phyloP scores from a whole-genome alignment of 176 grass and related monocot genomes.

The Aegilops bicornis region DNA sequence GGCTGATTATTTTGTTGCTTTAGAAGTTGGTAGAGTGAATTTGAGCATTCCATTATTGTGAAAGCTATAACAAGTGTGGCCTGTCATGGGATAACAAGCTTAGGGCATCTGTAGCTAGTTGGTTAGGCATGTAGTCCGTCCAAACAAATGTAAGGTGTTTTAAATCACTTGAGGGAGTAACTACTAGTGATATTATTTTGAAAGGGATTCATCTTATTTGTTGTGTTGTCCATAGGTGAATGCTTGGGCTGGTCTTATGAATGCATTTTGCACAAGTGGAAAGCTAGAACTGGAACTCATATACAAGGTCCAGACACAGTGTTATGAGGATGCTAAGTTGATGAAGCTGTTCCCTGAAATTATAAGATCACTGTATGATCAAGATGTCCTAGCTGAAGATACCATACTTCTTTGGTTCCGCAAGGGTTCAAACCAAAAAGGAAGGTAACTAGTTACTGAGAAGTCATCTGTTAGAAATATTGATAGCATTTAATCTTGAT shows the following conservation, averaged over 20 bases:
- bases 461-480: not conserved
- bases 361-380: constrained; percentile 86
- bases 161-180: not conserved
- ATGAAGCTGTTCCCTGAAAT: constrained; percentile 99
- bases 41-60: no score
- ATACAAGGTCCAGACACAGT: constrained; percentile 92
- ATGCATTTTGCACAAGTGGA: constrained; percentile 85
- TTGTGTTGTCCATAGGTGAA: constrained; percentile 56
- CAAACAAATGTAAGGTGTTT: no score
- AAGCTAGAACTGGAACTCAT: constrained; percentile 90
- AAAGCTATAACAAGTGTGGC: not conserved
- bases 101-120: not conserved
- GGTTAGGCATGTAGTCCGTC: not conserved
- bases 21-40: no score
- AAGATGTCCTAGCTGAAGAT: constrained; percentile 96
- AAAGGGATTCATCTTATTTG: not conserved
- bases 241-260: constrained; percentile 78
- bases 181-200: not conserved
- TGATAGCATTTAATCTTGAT: not conserved
- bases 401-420: constrained; percentile 93
- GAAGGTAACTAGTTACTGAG: constrained; percentile 48
- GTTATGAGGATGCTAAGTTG: constrained; percentile 91
- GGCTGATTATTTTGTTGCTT: no score
- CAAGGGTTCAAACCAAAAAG: constrained; percentile 93
- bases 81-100: not conserved